Conservation (phyloP, 202 grass and related monocot genomes). For the Setaria italica region DNA sequence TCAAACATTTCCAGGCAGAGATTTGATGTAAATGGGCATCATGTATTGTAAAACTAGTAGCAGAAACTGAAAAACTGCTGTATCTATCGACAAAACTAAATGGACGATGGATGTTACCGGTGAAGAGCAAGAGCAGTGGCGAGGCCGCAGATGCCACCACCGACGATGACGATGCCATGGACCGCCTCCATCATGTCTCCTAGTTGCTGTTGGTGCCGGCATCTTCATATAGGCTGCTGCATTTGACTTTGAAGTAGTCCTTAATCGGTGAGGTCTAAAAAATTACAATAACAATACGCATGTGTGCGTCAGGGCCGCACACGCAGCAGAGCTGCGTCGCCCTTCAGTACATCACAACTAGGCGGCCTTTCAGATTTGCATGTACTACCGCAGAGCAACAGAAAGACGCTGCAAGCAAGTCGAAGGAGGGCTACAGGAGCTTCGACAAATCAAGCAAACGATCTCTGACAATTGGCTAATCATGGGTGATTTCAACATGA, state of each 20-base stretch:
- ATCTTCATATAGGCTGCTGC: not conserved
- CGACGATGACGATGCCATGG: slow-evolving; percentile 64
- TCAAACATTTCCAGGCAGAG: not conserved
- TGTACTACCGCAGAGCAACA: no score
- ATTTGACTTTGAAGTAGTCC: not conserved
- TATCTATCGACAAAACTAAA: not conserved
- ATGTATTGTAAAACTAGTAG: not conserved
- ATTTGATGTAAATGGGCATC: not conserved
- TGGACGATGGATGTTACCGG: slow-evolving; percentile 18
- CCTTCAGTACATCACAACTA: no score
- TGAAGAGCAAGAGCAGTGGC: slow-evolving; percentile 64
- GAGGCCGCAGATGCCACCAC: slow-evolving; percentile 62
- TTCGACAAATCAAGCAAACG: no score
- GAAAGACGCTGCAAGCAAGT: no score
- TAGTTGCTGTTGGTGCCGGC: no score
- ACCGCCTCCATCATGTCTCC: slow-evolving; percentile 39
- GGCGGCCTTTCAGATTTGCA: no score
- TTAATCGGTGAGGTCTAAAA: not conserved
- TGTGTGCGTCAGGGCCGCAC: no score
- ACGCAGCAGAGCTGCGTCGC: no score
- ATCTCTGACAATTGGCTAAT: no score
- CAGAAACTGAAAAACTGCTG: not conserved
- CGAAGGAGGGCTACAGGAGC: no score
- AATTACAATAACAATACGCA: no score
- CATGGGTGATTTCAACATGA: no score